These are phyloP conservation scores for Smallanthus sonchifolius DNA, from an alignment of 129 eudicot species.

Conservation along the genomic window DNA sequence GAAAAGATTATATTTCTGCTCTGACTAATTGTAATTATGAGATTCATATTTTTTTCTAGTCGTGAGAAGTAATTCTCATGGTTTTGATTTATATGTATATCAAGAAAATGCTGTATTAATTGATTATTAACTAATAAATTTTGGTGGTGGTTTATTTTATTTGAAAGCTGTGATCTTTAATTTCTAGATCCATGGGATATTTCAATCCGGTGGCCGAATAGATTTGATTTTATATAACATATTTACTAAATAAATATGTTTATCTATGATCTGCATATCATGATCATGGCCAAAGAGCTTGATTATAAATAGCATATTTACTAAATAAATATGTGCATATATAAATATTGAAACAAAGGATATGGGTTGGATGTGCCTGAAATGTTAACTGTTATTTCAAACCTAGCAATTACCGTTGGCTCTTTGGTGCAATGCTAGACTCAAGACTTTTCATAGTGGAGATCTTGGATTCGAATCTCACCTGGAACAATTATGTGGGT, in stretches of 20 bases:
- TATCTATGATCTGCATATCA: not conserved
- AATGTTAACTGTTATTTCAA: not conserved
- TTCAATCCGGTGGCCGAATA: not conserved
- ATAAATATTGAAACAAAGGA: not conserved
- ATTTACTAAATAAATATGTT: not conserved
- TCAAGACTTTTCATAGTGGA: no score
- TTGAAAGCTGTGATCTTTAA: constrained; percentile 1
- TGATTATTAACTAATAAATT: constrained; percentile 12
- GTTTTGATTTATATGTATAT: constrained; percentile 9
- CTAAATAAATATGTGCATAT: not conserved
- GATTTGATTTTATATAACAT: not conserved
- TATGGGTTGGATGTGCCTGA: not conserved
- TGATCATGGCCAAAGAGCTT: not conserved
- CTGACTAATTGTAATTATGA: constrained; percentile 38
- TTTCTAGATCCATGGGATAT: constrained; percentile 9
- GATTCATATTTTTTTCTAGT: constrained; percentile 14
- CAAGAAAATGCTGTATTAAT: constrained; percentile 20
- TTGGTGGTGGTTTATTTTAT: not conserved
- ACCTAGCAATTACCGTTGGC: not conserved
- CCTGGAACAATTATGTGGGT: no score
- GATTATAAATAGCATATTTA: not conserved
- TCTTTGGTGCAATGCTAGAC: no score
- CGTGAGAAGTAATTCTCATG: constrained; percentile 30
- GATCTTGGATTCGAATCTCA: no score
- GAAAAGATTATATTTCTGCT: not conserved